phyloP scores from a whole-genome alignment of 2,329 filamentous ascomycete species.

The Pseudocercospora pini-densiflorae region DNA sequence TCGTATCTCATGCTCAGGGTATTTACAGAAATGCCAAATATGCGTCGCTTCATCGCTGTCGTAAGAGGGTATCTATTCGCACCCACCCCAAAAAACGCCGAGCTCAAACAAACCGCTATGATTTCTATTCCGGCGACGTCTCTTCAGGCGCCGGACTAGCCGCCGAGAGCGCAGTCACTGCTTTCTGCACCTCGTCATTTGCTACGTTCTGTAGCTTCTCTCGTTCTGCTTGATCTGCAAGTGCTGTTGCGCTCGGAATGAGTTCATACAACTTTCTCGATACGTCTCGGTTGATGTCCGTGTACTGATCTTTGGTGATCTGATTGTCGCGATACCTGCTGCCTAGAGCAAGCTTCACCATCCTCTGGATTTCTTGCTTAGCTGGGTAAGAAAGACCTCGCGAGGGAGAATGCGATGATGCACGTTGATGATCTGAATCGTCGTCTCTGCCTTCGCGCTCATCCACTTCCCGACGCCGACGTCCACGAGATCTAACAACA shows the following conservation, averaged over 20 bases:
- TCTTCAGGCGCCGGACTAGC: conserved; percentile 9
- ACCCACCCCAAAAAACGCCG: conserved; percentile 10
- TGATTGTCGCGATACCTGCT: conserved; percentile 80
- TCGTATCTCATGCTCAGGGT: conserved; percentile 15
- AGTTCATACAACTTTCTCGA: conserved; percentile 84
- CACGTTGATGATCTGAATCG: conserved; percentile 16
- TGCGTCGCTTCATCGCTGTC: conserved; percentile 17
- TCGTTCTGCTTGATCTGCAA: conserved; percentile 67
- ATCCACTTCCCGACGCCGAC: conserved; percentile 29
- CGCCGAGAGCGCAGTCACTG: conserved; percentile 54
- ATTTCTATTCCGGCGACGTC: conserved; percentile 15
- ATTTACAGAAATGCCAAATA: conserved; percentile 20
- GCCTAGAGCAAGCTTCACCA: conserved; percentile 82
- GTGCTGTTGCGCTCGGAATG: conserved; percentile 56
- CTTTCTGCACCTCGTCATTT: conserved; percentile 75
- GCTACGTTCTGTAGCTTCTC: conserved; percentile 78
- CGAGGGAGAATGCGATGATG: conserved; percentile 33
- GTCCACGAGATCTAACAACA: conserved; percentile 24
- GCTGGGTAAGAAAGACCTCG: conserved; percentile 72
- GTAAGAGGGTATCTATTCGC: conserved; percentile 10
- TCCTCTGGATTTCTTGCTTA: conserved; percentile 85
- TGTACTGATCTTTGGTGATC: conserved; percentile 88
- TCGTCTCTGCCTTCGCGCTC: conserved; percentile 34
- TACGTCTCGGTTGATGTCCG: conserved; percentile 85
- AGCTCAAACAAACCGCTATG: background rate